Conservation (phyloP, 192 early-diverging fungal species). For the Paraglomus occultum region DNA sequence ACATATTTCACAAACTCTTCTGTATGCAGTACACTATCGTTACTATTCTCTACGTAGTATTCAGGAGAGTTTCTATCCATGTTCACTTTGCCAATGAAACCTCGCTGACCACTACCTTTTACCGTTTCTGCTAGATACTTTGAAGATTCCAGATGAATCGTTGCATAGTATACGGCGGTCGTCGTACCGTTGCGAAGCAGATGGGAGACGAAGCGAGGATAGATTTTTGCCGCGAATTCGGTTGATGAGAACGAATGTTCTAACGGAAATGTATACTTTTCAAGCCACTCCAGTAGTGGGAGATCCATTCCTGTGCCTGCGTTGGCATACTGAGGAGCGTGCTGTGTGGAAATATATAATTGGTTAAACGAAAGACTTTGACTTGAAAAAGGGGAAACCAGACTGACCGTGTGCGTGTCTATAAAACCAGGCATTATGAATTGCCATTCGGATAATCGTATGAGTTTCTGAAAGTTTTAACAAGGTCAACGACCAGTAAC, state of each 20-base stretch:
- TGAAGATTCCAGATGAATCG: conserved; percentile 79
- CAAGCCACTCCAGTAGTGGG: conserved; percentile 86
- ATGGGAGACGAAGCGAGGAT: conserved; percentile 64
- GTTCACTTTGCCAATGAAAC: conserved; percentile 93
- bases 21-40: conserved; percentile 65
- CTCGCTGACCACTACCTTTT: conserved; percentile 81
- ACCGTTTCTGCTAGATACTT: conserved; percentile 73
- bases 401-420: conserved; percentile 80
- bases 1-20: conserved; percentile 62
- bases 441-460: conserved; percentile 51
- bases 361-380: no score
- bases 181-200: conserved; percentile 84
- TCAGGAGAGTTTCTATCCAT: conserved; percentile 90
- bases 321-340: conserved; percentile 90
- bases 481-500: background rate
- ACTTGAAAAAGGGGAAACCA: background rate
- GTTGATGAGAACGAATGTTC: conserved; percentile 72
- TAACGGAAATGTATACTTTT: conserved; percentile 87
- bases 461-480: conserved; percentile 32
- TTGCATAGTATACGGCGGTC: conserved; percentile 88
- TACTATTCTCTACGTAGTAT: conserved; percentile 72
- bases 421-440: conserved; percentile 90
- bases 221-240: conserved; percentile 66
- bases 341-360: conserved; percentile 36
- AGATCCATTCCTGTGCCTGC: conserved; percentile 88